phyloP scores from a whole-genome alignment of 768 basidiomycete species.

The Kwoniella dendrophila region DNA sequence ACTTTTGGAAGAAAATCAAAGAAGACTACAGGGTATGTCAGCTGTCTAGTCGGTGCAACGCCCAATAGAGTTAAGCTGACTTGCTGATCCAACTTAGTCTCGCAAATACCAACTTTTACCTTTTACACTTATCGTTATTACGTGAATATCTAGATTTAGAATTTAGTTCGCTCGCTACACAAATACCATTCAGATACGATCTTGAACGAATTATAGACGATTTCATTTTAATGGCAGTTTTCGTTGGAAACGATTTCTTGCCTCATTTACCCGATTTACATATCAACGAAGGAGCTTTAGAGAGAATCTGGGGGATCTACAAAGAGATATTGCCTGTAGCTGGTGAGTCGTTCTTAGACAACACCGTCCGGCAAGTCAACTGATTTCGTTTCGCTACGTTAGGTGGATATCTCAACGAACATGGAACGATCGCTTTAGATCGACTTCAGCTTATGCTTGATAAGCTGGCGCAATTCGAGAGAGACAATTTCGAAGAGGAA shows the following conservation, averaged over 20 bases:
- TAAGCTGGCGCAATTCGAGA: conserved; percentile 85
- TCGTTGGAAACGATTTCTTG: conserved; percentile 90
- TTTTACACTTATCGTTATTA: conserved; percentile 89
- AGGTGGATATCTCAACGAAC: conserved; percentile 94
- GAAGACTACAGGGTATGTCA: conserved; percentile 66
- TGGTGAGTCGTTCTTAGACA: conserved; percentile 62
- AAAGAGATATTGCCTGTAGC: conserved; percentile 78
- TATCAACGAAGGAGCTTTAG: conserved; percentile 95
- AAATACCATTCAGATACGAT: conserved; percentile 75
- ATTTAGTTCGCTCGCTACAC: conserved; percentile 65
- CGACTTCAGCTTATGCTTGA: conserved; percentile 83
- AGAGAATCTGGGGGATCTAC: conserved; percentile 91
- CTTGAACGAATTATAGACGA: conserved; percentile 96
- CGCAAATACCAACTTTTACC: conserved; percentile 71
- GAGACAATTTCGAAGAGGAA: conserved; percentile 88
- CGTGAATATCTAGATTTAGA: conserved; percentile 97
- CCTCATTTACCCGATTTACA: conserved; percentile 95
- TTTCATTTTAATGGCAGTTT: conserved; percentile 93
- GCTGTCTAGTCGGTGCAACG: not conserved
- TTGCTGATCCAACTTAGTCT: conserved; percentile 25
- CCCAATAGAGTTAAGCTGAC: conserved; percentile 7
- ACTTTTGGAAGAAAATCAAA: conserved; percentile 86
- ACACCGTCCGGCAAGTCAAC: not conserved
- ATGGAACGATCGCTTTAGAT: conserved; percentile 74
- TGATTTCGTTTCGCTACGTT: not conserved